Conservation (phyloP, 1,284 basidiomycete genomes). For the Coniferiporia weirii region DNA sequence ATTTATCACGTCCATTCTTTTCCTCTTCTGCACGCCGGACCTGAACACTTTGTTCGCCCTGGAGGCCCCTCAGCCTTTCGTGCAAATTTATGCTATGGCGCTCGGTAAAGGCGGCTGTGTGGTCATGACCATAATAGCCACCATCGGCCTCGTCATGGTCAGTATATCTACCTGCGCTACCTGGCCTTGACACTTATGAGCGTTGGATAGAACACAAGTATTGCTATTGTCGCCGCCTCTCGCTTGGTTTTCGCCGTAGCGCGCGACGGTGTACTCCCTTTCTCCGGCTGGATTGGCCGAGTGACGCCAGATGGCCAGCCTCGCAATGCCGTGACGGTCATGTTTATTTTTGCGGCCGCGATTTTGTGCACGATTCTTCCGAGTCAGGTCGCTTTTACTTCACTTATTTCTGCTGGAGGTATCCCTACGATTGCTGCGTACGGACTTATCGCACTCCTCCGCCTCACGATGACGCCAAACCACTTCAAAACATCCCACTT, state of each 20-base stretch:
- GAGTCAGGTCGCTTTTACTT: slow-evolving; percentile 82
- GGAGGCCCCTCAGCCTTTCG: slow-evolving; percentile 81
- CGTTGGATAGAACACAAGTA: slow-evolving; percentile 67
- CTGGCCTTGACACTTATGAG: neutral
- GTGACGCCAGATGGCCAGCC: slow-evolving; percentile 70
- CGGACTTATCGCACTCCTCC: slow-evolving; percentile 66
- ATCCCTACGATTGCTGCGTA: slow-evolving; percentile 82
- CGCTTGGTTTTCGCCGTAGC: slow-evolving; percentile 83
- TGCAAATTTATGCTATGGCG: slow-evolving; percentile 76
- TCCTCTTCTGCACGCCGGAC: slow-evolving; percentile 81
- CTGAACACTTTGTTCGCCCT: slow-evolving; percentile 68
- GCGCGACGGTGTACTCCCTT: slow-evolving; percentile 79
- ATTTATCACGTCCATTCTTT: slow-evolving; percentile 72
- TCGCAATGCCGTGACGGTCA: slow-evolving; percentile 75
- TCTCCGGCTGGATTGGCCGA: slow-evolving; percentile 73
- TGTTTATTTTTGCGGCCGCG: slow-evolving; percentile 66
- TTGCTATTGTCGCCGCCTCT: slow-evolving; percentile 79
- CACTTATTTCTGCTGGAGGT: slow-evolving; percentile 75
- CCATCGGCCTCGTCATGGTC: slow-evolving; percentile 73
- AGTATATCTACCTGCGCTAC: slow-evolving; percentile 22
- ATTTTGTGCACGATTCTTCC: slow-evolving; percentile 81
- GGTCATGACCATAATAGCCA: slow-evolving; percentile 80
- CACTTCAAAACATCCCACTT: slow-evolving; percentile 68
- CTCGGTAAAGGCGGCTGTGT: slow-evolving; percentile 71
- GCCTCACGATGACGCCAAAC: slow-evolving; percentile 70